Percentiles rank a stretch among this genome's conserved stretches.
Evolutionary conservation across 1,284 basidiomycete genomes (phyloP).

Genomic region (Ganoderma leucocontextum): DNA sequence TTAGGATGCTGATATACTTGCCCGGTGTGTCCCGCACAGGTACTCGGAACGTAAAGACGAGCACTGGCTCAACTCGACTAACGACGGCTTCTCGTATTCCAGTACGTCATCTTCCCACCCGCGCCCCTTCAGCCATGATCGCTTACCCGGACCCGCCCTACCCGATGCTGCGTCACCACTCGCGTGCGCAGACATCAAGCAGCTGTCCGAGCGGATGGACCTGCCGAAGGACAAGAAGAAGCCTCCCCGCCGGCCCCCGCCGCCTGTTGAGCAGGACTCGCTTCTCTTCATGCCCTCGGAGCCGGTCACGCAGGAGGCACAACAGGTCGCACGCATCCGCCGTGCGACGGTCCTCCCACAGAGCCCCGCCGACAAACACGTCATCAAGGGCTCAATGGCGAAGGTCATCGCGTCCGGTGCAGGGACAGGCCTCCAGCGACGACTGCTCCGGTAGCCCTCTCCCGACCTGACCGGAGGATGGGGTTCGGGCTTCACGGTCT

Average conservation of each 20-base stretch:
- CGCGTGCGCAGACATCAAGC: conserved; percentile 28
- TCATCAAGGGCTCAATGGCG: conserved; percentile 63
- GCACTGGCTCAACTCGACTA: conserved; percentile 71
- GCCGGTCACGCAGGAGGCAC: conserved; percentile 46
- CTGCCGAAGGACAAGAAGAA: conserved; percentile 25
- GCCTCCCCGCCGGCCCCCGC: conserved; percentile 16
- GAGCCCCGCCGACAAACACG: conserved; percentile 54
- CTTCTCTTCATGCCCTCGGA: conserved; percentile 38
- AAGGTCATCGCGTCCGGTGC: conserved; percentile 50
- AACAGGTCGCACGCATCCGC: conserved; percentile 51
- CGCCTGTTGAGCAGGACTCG: conserved; percentile 23
- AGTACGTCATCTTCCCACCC: conserved; percentile 44
- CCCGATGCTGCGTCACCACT: conserved; percentile 14
- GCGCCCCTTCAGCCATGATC: background rate
- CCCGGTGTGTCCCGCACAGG: conserved; percentile 28
- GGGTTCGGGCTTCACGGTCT: background rate
- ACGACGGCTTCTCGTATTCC: conserved; percentile 62
- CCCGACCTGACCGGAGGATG: background rate
- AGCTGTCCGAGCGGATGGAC: conserved; percentile 27
- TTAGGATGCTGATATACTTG: conserved; percentile 15
- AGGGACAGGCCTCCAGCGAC: conserved; percentile 29
- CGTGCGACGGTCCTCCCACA: conserved; percentile 48
- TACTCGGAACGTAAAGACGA: conserved; percentile 49
- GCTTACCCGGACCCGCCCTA: background rate
- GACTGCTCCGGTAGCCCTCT: conserved; percentile 24